A percentile compares a stretch with the other conserved stretches of the same genome.
These are phyloP conservation scores for Sonneratia alba DNA, from an alignment of 345 rosid species.

Conservation along the genomic window DNA sequence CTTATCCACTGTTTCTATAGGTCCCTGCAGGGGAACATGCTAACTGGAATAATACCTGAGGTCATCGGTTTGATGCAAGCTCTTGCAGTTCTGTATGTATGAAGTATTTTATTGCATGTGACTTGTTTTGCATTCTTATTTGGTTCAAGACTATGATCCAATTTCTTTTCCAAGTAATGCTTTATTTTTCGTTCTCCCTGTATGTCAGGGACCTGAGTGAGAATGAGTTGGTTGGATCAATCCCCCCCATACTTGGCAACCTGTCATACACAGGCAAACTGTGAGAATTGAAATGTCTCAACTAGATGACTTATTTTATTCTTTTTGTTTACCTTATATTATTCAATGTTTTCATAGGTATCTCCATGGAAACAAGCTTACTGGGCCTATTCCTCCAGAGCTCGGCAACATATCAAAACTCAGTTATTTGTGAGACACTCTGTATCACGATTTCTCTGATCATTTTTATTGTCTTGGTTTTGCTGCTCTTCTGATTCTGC, in stretches of 20 bases:
- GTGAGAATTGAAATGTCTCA: slow-evolving; percentile 30
- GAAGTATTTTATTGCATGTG: background rate
- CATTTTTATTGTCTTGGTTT: background rate
- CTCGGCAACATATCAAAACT: slow-evolving; percentile 95
- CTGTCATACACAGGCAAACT: slow-evolving; percentile 83
- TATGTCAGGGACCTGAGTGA: slow-evolving; percentile 84
- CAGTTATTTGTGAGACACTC: slow-evolving; percentile 67
- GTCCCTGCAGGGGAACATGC: slow-evolving; percentile 82
- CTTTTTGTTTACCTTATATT: background rate
- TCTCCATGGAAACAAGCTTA: slow-evolving; percentile 86
- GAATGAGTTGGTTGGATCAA: slow-evolving; percentile 75
- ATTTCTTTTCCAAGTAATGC: background rate
- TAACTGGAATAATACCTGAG: slow-evolving; percentile 74
- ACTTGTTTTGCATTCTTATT: background rate
- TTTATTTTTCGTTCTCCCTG: background rate
- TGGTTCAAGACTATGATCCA: background rate
- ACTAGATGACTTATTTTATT: background rate
- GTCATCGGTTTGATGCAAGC: slow-evolving; percentile 98
- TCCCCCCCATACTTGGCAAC: slow-evolving; percentile 88
- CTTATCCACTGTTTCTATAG: slow-evolving; percentile 19
- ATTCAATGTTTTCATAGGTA: slow-evolving; percentile 34
- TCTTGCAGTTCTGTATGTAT: slow-evolving; percentile 81
- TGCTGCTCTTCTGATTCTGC: background rate
- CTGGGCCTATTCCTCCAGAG: slow-evolving; percentile 87
- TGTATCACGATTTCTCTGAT: background rate